A percentile compares a stretch with the other conserved stretches of the same genome.
These are phyloP conservation scores for Sporisorium iseilematis-ciliati DNA, from an alignment of 1,284 basidiomycete genomes.

Conservation along the genomic window DNA sequence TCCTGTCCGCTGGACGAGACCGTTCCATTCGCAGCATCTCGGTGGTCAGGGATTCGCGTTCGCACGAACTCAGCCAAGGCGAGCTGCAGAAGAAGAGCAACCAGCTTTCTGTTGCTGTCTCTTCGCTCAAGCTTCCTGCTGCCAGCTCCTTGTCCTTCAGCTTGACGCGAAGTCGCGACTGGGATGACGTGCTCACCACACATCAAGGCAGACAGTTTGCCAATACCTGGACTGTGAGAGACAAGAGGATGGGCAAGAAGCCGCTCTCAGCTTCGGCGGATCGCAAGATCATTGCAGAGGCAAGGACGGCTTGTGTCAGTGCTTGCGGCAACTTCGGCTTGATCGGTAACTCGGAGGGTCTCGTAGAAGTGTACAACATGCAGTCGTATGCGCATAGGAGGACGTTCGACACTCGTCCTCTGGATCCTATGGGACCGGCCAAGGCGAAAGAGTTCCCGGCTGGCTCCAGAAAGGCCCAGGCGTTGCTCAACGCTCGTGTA, in stretches of 20 bases:
- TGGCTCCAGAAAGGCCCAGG: conserved; percentile 34
- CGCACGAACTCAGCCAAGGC: conserved; percentile 94
- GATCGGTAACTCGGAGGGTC: conserved; percentile 71
- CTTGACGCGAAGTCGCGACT: conserved; percentile 86
- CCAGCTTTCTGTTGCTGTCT: conserved; percentile 81
- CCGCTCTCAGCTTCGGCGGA: conserved; percentile 42
- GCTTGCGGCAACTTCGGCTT: conserved; percentile 97
- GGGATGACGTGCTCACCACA: conserved; percentile 94
- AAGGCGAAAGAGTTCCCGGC: conserved; percentile 44
- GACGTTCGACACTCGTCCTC: conserved; percentile 55
- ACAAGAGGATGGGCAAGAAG: conserved; percentile 61
- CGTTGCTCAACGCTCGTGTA: conserved; percentile 31
- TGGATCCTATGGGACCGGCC: conserved; percentile 31
- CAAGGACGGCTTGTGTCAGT: conserved; percentile 75
- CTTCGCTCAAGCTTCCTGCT: conserved; percentile 74
- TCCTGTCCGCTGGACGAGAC: conserved; percentile 77
- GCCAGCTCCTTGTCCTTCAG: conserved; percentile 84
- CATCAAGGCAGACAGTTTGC: conserved; percentile 76
- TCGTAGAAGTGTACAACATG: conserved; percentile 68
- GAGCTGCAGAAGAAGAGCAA: conserved; percentile 80
- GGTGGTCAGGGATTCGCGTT: conserved; percentile 76
- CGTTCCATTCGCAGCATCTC: conserved; percentile 88
- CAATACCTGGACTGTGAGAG: conserved; percentile 63
- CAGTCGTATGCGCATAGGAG: conserved; percentile 91
- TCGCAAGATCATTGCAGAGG: conserved; percentile 71